Conservation (phyloP, 331 rosid genomes). For the Rhamnella rubrinervis region DNA sequence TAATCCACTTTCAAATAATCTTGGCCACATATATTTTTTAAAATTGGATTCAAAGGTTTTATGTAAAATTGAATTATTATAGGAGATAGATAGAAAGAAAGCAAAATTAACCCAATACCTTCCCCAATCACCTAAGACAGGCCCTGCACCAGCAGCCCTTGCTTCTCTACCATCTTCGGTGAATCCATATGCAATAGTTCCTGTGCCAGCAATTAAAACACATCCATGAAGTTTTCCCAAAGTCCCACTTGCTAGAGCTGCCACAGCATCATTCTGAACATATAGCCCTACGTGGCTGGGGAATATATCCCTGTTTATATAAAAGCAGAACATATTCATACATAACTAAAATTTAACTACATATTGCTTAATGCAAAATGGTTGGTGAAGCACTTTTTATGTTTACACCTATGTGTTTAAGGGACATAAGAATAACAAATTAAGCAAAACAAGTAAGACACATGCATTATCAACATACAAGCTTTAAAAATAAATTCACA, state of each 20-base stretch:
- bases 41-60: no score
- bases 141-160: conserved; percentile 95
- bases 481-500: not conserved
- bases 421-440: not conserved
- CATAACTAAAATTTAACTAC: not conserved
- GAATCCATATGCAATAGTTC: conserved; percentile 84
- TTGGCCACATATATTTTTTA: no score
- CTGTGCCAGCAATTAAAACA: conserved; percentile 93
- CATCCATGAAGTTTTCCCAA: conserved; percentile 90
- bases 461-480: no score
- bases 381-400: not conserved
- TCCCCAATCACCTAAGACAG: conserved; percentile 97
- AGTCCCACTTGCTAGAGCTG: conserved; percentile 95
- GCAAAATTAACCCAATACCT: conserved; percentile 45
- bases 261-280: conserved; percentile 94
- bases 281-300: conserved; percentile 73
- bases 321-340: conserved; percentile 14
- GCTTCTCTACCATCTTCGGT: conserved; percentile 91
- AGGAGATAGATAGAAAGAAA: not conserved
- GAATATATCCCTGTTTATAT: conserved; percentile 62
- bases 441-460: not conserved
- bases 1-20: no score
- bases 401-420: no score
- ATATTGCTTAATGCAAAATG: not conserved
- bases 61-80: no score